Base-by-base conservation (phyloP, 2,329 filamentous ascomycete genomes). In the Lomentospora prolificans region DNA sequence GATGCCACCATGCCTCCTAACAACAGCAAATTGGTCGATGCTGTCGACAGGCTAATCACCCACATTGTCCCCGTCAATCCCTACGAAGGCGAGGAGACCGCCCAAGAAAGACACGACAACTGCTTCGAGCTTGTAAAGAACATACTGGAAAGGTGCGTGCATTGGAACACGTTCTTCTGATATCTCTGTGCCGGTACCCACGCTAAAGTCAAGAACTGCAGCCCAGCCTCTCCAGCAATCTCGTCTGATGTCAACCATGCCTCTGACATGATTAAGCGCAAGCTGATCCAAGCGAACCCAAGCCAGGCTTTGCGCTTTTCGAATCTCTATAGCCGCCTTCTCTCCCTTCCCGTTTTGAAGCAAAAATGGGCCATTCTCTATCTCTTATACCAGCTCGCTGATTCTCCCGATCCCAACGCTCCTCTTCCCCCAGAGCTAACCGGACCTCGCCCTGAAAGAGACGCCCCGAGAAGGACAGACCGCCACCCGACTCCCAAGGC, bases 311-410 rank as follows among this genome's bases (percentile, higher is more conserved):
- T 92, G 19, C 82, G 86, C 59, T 96, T 96, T 70, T 87, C 90
- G 24, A 95, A 96, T 65, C 80, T 99, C 27, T 96, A 96, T 71
- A 90, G 89, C 31, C 82, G 90, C 57, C 80, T 99, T 17, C 77
- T 96, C 25, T 88, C 89, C n/a, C 84, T 96, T 61, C 91, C 91
- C 0, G 91, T 97, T 4, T 78, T 99, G 48, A 87, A 89, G 64
- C 88, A 96, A 70, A 99, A 99, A 79, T 97, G 91, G 90, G 90
- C 88, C 3, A 96, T 99, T 61, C 77, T 99, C 19, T 95, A 95
- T 67, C 83, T 99, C 44, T 80, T 99, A 44, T 87, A 94, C 67
- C 85, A 89, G 63, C 80, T 96, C 51, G 84, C 89, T 59, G 87
- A 91, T 65, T 82, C 80, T 3, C 77, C 79, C 31, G 75, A 82